Percentiles rank a stretch among this genome's conserved stretches.
Conservation (phyloP, 2,329 filamentous ascomycete genomes). For the Neofusicoccum umdonicola region DNA sequence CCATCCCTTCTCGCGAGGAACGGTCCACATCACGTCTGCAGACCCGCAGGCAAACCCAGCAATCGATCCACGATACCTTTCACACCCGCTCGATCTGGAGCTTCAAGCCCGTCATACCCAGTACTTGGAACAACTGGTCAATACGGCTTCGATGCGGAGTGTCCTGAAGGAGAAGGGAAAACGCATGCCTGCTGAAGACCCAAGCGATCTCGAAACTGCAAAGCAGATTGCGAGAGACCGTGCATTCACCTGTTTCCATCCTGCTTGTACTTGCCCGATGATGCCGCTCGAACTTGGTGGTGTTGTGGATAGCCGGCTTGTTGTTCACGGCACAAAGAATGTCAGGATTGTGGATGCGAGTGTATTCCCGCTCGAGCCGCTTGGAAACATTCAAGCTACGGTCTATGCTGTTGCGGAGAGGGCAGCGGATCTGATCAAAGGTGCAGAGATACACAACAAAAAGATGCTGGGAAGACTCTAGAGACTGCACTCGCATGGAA, state of each 20-base stretch:
- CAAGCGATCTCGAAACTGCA: neutral
- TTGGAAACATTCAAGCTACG: conserved; percentile 9
- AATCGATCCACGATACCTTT: conserved; percentile 43
- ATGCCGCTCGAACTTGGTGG: conserved; percentile 23
- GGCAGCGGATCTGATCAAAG: conserved; percentile 32
- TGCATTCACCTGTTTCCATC: conserved; percentile 3
- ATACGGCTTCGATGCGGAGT: conserved; percentile 30
- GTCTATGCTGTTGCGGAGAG: conserved; percentile 18
- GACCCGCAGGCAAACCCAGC: conserved; percentile 31
- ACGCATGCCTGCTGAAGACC: conserved; percentile 19
- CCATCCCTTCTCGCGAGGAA: conserved; percentile 34
- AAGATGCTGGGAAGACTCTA: too few relatives aligned
- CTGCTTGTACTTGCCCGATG: neutral
- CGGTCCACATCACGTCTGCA: conserved; percentile 30
- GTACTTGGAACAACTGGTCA: conserved; percentile 34
- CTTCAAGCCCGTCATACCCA: conserved; percentile 36
- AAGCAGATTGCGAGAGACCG: neutral
- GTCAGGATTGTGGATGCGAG: conserved; percentile 19
- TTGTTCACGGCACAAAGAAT: conserved; percentile 26
- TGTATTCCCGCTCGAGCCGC: conserved; percentile 14
- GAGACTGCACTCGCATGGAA: too few relatives aligned
- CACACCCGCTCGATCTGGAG: conserved; percentile 43
- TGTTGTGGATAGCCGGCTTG: conserved; percentile 28
- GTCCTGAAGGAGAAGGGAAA: conserved; percentile 32
- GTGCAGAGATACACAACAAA: too few relatives aligned